Base-by-base conservation (phyloP, 768 basidiomycete genomes). In the Sporobolomyces phaffii region DNA sequence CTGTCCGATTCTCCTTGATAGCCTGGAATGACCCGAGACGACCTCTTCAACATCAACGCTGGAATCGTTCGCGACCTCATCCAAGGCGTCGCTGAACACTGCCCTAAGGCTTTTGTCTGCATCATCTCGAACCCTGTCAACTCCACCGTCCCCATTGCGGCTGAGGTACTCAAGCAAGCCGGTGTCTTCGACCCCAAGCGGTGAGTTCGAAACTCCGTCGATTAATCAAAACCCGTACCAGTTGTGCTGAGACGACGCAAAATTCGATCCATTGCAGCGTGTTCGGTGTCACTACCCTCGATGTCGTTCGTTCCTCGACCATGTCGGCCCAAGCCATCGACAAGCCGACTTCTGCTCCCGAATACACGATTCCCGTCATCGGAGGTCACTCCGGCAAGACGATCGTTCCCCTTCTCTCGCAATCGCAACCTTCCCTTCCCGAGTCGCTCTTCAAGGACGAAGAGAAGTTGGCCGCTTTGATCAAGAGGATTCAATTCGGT, bases 71-170 rank as follows among this genome's bases (percentile, higher is more conserved):
- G 87, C 73, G 90, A 91, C 75, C 85, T 99, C 65, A 94, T 93
- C 20, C 87, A 85, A 40, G 92, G 89, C 36, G 89, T 92, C 74
- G 93, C 94, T 20, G 85, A 83, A 20, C 77, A 80, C 53, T 84
- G 85, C 47, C 94, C 94, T 65, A 92, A 91, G 76, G 96, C 96
- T 26, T 87, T 88, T 74, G 85, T 98, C 49, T 85, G 92, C 53
- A 92, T 99, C 73, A 98, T 99, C 79, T 94, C 96, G 74, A 99
- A 99, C 82, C 96, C 96, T 36, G 94, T 99, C 77, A 98, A 99
- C 84, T 97, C 94, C 47, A 97, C 96, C 43, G 94, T 98, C 43
- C 96, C 96, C 52, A 90, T 99, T 76, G 91, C 91, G 50, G 91
- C 85, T 20, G 94, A 98, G 79, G 87, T 94, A 41, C 85, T 93